A percentile compares a stretch with the other conserved stretches of the same genome.
phyloP scores from a whole-genome alignment of 1,284 basidiomycete species.

The Cerrena zonata region DNA sequence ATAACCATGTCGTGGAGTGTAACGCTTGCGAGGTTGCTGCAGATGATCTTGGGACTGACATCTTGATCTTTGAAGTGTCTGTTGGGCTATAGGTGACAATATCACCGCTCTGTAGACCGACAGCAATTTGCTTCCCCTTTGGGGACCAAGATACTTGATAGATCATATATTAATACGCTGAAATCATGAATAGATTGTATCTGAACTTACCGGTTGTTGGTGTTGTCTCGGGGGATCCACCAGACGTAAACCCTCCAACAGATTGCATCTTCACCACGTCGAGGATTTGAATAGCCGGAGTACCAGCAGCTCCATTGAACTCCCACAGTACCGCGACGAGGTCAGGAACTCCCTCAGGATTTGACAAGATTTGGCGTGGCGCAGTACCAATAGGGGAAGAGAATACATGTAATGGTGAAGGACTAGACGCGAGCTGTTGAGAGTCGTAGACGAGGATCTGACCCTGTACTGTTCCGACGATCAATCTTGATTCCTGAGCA shows the following conservation, averaged over 20 bases:
- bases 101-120: constrained; percentile 68
- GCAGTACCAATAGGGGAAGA: constrained; percentile 37
- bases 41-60: constrained; percentile 53
- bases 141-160: constrained; percentile 73
- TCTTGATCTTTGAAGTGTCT: constrained; percentile 51
- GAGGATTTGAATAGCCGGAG: constrained; percentile 48
- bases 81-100: constrained; percentile 65
- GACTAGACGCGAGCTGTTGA: constrained; percentile 38
- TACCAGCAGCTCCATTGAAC: constrained; percentile 31
- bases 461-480: constrained; percentile 56
- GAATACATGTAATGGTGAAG: constrained; percentile 44
- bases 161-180: constrained; percentile 10
- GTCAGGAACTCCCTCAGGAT: constrained; percentile 59
- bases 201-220: constrained; percentile 51
- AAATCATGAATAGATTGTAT: constrained; percentile 4
- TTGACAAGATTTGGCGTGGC: constrained; percentile 53
- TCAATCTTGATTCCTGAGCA: constrained; percentile 49
- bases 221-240: constrained; percentile 40
- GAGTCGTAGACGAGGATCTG: constrained; percentile 56
- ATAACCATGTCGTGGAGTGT: constrained; percentile 64
- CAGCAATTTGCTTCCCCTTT: constrained; percentile 79
- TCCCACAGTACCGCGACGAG: constrained; percentile 55
- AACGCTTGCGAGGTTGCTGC: constrained; percentile 44
- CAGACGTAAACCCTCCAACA: constrained; percentile 60
- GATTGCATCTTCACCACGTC: constrained; percentile 46